phyloP scores from a whole-genome alignment of 129 eudicot species.

The Kitagawia praeruptora region DNA sequence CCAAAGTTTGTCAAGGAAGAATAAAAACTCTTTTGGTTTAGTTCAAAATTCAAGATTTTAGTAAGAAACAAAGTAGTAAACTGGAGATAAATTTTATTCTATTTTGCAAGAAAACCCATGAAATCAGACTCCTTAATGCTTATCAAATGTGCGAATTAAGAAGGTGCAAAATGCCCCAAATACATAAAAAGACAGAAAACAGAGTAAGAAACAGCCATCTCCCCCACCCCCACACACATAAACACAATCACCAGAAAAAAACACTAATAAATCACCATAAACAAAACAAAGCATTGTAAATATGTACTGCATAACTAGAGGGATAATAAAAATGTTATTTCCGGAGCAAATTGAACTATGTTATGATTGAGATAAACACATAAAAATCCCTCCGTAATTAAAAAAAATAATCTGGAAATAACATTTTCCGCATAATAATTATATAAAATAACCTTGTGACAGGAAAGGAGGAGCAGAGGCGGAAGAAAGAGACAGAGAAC shows the following conservation, averaged over 20 bases:
- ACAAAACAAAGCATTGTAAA: not conserved
- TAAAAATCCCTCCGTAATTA: too few species aligned
- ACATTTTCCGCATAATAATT: too few species aligned
- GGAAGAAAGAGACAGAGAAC: constrained; percentile 5
- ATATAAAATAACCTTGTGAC: not conserved
- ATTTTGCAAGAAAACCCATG: too few species aligned
- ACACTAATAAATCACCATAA: not conserved
- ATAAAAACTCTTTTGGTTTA: not conserved
- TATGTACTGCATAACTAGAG: too few species aligned
- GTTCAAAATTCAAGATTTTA: not conserved
- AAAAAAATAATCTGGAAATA: too few species aligned
- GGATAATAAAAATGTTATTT: too few species aligned
- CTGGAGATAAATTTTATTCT: not conserved
- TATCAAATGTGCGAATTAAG: too few species aligned
- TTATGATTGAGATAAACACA: too few species aligned
- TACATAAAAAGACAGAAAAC: not conserved
- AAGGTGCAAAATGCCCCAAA: not conserved
- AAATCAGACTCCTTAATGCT: too few species aligned
- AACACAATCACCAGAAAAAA: not conserved
- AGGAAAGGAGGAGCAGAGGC: not conserved
- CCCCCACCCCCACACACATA: too few species aligned
- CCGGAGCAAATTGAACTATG: too few species aligned
- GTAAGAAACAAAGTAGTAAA: not conserved
- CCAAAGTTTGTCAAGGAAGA: too few species aligned
- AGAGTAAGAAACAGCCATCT: not conserved